Evolutionary conservation across 2,329 filamentous ascomycete species (phyloP).

Genomic region (Fusarium sp.): DNA sequence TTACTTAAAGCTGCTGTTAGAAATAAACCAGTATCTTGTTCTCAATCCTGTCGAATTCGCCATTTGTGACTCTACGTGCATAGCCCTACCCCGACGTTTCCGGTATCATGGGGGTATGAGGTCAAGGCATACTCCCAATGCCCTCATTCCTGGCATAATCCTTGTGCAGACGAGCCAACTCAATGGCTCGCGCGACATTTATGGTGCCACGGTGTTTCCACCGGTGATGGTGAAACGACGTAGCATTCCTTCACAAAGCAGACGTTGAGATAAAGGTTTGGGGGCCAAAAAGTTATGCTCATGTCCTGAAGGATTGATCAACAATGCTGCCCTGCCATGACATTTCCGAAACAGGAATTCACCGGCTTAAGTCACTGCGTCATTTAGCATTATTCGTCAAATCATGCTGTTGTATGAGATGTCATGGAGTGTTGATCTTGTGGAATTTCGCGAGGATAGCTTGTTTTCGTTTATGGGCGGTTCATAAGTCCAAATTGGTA

Average conservation of each 20-base stretch:
- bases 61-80: neutral
- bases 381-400: neutral
- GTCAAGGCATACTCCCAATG: neutral
- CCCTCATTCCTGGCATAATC: constrained; percentile 25
- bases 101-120: too few relatives aligned
- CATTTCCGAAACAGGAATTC: constrained; percentile 50
- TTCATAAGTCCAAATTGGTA: neutral
- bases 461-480: neutral
- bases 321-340: constrained; percentile 52
- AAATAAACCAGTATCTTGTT: neutral
- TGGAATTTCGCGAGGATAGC: neutral
- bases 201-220: constrained; percentile 12
- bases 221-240: constrained; percentile 56
- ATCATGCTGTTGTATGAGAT: neutral
- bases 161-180: constrained; percentile 65
- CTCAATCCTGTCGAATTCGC: neutral
- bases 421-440: neutral
- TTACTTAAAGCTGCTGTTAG: neutral
- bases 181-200: neutral
- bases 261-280: constrained; percentile 34
- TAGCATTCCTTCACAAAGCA: constrained; percentile 52
- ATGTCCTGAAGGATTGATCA: constrained; percentile 69
- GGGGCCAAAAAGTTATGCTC: constrained; percentile 17
- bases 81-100: neutral
- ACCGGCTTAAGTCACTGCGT: constrained; percentile 51